Evolutionary conservation across 2,329 filamentous ascomycete species (phyloP).

Genomic region (Colletotrichum godetiae): DNA sequence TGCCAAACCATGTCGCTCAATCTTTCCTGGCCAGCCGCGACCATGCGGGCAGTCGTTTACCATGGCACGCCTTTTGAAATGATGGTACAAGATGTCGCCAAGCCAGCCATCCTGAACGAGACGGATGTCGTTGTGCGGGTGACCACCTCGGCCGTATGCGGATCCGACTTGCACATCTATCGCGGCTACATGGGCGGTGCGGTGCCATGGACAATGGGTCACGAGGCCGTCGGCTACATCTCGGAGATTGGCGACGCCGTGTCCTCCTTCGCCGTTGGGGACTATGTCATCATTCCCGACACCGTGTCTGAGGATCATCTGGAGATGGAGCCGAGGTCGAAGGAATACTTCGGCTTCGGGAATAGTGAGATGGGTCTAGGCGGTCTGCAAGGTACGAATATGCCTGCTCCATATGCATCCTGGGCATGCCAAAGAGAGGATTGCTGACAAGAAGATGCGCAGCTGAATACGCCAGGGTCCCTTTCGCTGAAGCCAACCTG

Average conservation of each 20-base stretch:
- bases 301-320: constrained; percentile 19
- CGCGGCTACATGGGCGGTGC: constrained; percentile 38
- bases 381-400: constrained; percentile 16
- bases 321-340: not conserved
- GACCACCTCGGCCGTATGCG: constrained; percentile 47
- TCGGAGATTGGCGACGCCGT: constrained; percentile 48
- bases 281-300: constrained; percentile 50
- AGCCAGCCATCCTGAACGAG: constrained; percentile 32
- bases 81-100: constrained; percentile 35
- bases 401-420: not conserved
- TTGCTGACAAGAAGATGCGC: not conserved
- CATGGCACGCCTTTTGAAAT: constrained; percentile 38
- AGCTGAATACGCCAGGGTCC: constrained; percentile 68
- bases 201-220: constrained; percentile 42
- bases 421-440: not conserved
- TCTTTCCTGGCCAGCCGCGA: not conserved
- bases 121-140: constrained; percentile 49
- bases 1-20: not conserved
- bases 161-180: constrained; percentile 48
- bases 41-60: constrained; percentile 32
- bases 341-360: constrained; percentile 14
- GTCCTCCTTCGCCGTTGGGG: constrained; percentile 46
- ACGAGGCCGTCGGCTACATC: constrained; percentile 54
- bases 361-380: not conserved
- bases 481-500: constrained; percentile 74